Conservation (phyloP, 768 basidiomycete species). For the Tubosaeta brunneosetosa region DNA sequence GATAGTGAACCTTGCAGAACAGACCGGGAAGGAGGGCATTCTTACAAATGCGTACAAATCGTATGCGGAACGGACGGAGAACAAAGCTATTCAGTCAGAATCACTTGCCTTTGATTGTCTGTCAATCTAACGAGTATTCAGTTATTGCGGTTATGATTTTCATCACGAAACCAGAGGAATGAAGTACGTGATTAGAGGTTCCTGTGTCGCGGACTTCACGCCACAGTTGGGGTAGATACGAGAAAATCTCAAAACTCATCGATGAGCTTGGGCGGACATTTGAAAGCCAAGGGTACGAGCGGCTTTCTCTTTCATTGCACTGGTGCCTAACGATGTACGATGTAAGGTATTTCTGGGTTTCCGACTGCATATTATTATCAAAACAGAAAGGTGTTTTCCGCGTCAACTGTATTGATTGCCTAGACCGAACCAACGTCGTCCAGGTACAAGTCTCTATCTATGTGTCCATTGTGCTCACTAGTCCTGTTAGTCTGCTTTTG, state of each 20-base stretch:
- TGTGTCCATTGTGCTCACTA: conserved; percentile 5
- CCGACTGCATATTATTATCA: conserved; percentile 62
- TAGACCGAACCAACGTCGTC: conserved; percentile 94
- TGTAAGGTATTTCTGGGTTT: conserved; percentile 72
- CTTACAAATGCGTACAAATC: conserved; percentile 78
- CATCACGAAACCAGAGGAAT: conserved; percentile 92
- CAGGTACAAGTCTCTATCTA: conserved; percentile 45
- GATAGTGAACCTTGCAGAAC: conserved; percentile 87
- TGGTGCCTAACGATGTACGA: not conserved
- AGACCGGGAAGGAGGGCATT: conserved; percentile 79
- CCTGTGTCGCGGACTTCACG: not conserved
- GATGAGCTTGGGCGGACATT: conserved; percentile 67
- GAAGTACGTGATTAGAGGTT: conserved; percentile 54
- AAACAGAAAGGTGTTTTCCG: conserved; percentile 85
- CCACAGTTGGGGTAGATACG: conserved; percentile 52
- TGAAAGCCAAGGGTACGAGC: conserved; percentile 68
- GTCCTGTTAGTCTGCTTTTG: conserved; percentile 74
- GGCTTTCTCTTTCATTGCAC: not conserved
- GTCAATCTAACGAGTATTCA: conserved; percentile 23
- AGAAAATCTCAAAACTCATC: conserved; percentile 82
- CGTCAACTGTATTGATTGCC: conserved; percentile 92
- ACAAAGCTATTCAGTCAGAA: conserved; percentile 54
- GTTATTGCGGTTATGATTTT: conserved; percentile 87
- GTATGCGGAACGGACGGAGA: conserved; percentile 52
- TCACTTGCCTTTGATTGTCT: not conserved